Evolutionary conservation across 192 early-diverging fungal species (phyloP), one percentile per base, ranked within the genome.

Genomic region (Podila verticillata): DNA sequence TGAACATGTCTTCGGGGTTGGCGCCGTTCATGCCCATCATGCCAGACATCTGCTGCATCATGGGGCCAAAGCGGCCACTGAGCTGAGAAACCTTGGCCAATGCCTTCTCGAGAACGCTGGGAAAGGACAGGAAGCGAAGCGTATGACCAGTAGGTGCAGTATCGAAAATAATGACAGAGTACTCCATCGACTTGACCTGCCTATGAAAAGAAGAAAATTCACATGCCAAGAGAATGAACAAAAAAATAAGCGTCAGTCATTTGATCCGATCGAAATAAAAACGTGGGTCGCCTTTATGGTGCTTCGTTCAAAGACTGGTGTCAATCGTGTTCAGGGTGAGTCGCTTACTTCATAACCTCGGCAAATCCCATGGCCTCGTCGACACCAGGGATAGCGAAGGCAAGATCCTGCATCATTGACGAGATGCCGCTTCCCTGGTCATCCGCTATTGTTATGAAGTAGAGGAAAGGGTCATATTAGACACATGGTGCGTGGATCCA

Each of bases 301-400:
- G n/a, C n/a, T 49, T 56, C 54, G 13, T 29, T 24, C 63, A 48
- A 47, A 47, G 48, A 29, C 20, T 39, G 30, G 12, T 29, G 48
- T 48, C 24, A 48, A 24, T 66, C n/a, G 51, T 51, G 1, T 8
- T 30, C 57, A 48, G 63, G 34, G 5, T 10, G 3, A 51, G 36
- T n/a, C 26, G 26, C 85, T 36, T 87, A 94, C 92, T 99, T 99
- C 98, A 99, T 99, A 19, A 99, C 98, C 80, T 99, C 98, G n/a
- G 97, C 97, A 87, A 99, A 99, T 54, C 96, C 96, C 97, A 99
- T 99, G 26, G 98, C 98, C 84, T 99, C 98, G 84, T 99, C 98
- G 17, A 99, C 97, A 82, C 98, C 98, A 32, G 98, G 98, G 84
- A 99, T 99, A 34, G 96, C 96, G 84, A 98, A 99, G 10, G 97